A percentile compares a stretch with the other conserved stretches of the same genome.
phyloP scores from a whole-genome alignment of 164 flowering plant genomes.

The Taxillus chinensis region DNA sequence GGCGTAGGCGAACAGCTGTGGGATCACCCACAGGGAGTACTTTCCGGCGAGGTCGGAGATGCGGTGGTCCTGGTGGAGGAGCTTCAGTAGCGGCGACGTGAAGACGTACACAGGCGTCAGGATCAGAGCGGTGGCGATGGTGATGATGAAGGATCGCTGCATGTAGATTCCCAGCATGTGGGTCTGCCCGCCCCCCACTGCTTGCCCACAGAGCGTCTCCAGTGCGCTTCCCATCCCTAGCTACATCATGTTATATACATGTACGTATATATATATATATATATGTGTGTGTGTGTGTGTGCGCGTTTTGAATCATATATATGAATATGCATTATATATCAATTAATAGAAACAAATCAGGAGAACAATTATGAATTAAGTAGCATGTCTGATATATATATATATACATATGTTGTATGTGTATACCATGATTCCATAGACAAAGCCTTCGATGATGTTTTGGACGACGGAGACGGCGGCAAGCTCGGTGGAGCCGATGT shows the following conservation, averaged over 20 bases:
- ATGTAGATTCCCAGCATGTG: conserved; percentile 42
- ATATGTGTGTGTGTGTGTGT: too few relatives aligned
- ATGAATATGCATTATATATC: too few relatives aligned
- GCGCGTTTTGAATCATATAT: too few relatives aligned
- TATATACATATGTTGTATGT: too few relatives aligned
- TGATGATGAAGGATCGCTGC: conserved; percentile 48
- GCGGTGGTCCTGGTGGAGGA: conserved; percentile 22
- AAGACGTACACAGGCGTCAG: conserved; percentile 35
- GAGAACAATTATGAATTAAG: too few relatives aligned
- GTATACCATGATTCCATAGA: conserved; percentile 35
- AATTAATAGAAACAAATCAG: too few relatives aligned
- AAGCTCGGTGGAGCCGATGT: conserved; percentile 33
- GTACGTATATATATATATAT: too few relatives aligned
- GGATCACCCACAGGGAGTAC: conserved; percentile 32
- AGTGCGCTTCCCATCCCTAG: conserved; percentile 51
- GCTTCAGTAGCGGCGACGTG: conserved; percentile 33
- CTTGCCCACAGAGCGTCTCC: conserved; percentile 50
- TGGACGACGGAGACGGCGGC: conserved; percentile 37
- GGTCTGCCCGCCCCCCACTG: conserved; percentile 42
- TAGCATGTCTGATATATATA: too few relatives aligned
- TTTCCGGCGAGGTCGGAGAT: conserved; percentile 37
- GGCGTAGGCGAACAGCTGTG: conserved; percentile 45
- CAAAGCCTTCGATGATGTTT: conserved; percentile 37
- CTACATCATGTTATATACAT: conserved; percentile 10
- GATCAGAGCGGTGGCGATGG: conserved; percentile 22